Conservation (phyloP, 2,329 filamentous ascomycete genomes). For the Pezicula rhizophila region DNA sequence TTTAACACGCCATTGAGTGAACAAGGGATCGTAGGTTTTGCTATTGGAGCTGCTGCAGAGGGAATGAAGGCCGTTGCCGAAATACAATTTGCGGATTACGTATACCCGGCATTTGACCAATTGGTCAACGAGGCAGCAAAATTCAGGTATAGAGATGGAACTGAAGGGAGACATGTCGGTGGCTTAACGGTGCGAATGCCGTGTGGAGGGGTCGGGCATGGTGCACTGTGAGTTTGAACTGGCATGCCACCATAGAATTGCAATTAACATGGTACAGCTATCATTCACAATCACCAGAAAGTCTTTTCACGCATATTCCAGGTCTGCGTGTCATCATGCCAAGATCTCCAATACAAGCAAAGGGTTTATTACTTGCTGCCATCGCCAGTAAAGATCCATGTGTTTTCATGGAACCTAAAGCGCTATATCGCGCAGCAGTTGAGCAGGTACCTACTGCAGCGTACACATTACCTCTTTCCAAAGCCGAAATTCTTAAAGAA, state of each 20-base stretch:
- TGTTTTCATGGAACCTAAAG: constrained; percentile 71
- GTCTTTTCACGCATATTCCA: constrained; percentile 65
- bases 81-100: constrained; percentile 75
- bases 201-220: constrained; percentile 65
- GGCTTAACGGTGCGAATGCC: constrained; percentile 69
- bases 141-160: constrained; percentile 60
- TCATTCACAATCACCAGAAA: constrained; percentile 67
- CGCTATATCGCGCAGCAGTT: constrained; percentile 65
- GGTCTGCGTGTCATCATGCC: constrained; percentile 66
- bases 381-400: constrained; percentile 64
- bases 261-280: constrained; percentile 37
- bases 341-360: constrained; percentile 64
- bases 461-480: constrained; percentile 62
- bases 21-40: constrained; percentile 92
- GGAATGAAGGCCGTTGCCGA: constrained; percentile 91
- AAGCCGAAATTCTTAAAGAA: constrained; percentile 61
- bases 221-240: constrained; percentile 47
- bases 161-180: constrained; percentile 49
- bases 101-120: constrained; percentile 72
- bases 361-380: constrained; percentile 58
- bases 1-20: constrained; percentile 96
- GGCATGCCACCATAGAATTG: constrained; percentile 10
- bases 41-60: constrained; percentile 81
- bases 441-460: constrained; percentile 66
- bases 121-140: constrained; percentile 73